Conservation (phyloP, 1,284 basidiomycete genomes). For the Chondrostereum purpureum region DNA sequence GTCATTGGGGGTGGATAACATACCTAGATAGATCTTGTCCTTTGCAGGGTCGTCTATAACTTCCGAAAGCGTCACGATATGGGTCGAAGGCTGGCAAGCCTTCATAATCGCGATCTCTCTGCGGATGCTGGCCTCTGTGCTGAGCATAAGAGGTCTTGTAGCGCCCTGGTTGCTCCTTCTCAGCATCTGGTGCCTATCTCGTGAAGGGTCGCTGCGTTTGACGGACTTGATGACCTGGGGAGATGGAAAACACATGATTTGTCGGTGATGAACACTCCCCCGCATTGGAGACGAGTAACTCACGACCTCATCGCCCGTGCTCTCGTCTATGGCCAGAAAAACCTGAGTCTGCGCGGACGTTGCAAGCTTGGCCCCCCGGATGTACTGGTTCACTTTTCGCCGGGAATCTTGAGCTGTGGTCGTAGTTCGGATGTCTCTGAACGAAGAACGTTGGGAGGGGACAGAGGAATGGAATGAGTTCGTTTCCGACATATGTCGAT, state of each 20-base stretch:
- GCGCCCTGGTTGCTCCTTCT: slow-evolving; percentile 25
- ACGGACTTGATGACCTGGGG: slow-evolving; percentile 32
- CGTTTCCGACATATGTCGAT: background rate
- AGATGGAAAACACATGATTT: no score
- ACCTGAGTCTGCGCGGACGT: slow-evolving; percentile 7
- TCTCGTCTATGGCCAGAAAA: slow-evolving; percentile 4
- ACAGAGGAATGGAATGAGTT: background rate
- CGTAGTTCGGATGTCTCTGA: slow-evolving; percentile 6
- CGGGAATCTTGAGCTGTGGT: slow-evolving; percentile 1
- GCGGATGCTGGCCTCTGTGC: slow-evolving; percentile 40
- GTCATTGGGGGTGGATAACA: slow-evolving; percentile 26
- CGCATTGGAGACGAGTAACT: no score
- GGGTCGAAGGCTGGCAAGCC: slow-evolving; percentile 72
- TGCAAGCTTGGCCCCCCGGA: background rate
- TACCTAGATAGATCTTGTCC: slow-evolving; percentile 80
- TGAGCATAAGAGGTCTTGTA: slow-evolving; percentile 20
- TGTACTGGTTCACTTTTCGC: slow-evolving; percentile 10
- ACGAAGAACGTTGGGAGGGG: background rate
- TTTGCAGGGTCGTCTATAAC: slow-evolving; percentile 82
- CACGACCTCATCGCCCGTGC: slow-evolving; percentile 22
- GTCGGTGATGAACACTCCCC: no score
- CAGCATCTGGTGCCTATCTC: slow-evolving; percentile 32
- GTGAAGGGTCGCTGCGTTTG: slow-evolving; percentile 23
- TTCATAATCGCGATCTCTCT: slow-evolving; percentile 89
- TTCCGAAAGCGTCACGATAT: slow-evolving; percentile 70